Evolutionary conservation across 169 alveolate genomes (phyloP).

Genomic region (Babesia bigemina): DNA sequence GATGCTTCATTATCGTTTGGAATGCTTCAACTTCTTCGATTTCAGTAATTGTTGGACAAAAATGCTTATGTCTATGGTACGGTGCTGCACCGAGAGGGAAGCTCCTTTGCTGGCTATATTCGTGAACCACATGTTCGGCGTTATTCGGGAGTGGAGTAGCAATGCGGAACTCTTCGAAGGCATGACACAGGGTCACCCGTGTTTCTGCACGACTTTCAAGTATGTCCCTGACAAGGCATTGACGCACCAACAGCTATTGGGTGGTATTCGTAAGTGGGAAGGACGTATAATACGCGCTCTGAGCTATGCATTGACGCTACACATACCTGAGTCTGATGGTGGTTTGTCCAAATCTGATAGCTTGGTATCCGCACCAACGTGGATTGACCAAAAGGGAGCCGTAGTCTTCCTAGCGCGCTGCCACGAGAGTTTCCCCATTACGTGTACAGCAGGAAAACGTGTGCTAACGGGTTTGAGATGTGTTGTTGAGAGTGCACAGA

Average conservation of each 20-base stretch:
- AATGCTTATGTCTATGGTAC: conserved; percentile 54
- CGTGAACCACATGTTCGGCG: conserved; percentile 43
- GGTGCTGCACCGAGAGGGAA: conserved; percentile 61
- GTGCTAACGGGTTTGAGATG: conserved; percentile 35
- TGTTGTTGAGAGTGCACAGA: conserved; percentile 44
- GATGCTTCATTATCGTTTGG: conserved; percentile 15
- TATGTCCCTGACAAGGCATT: conserved; percentile 53
- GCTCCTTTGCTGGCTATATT: conserved; percentile 51
- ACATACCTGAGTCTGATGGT: conserved; percentile 26
- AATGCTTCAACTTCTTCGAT: conserved; percentile 66
- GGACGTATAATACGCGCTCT: conserved; percentile 44
- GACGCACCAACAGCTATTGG: conserved; percentile 50
- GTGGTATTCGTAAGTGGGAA: conserved; percentile 63
- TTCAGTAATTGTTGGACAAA: conserved; percentile 63
- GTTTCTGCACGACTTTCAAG: conserved; percentile 62
- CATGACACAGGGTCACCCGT: conserved; percentile 45
- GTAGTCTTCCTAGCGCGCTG: conserved; percentile 56
- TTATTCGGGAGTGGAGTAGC: conserved; percentile 22
- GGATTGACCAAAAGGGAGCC: conserved; percentile 63
- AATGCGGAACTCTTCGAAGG: conserved; percentile 29
- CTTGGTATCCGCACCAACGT: conserved; percentile 14
- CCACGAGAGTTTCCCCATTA: conserved; percentile 56
- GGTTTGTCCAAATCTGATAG: neutral
- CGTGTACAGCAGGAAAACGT: conserved; percentile 29
- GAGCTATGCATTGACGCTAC: conserved; percentile 30